Percentiles rank a stretch among this genome's conserved stretches.
Evolutionary conservation across 1,139 yeast species (phyloP).

Genomic region (Blastobotrys elegans): DNA sequence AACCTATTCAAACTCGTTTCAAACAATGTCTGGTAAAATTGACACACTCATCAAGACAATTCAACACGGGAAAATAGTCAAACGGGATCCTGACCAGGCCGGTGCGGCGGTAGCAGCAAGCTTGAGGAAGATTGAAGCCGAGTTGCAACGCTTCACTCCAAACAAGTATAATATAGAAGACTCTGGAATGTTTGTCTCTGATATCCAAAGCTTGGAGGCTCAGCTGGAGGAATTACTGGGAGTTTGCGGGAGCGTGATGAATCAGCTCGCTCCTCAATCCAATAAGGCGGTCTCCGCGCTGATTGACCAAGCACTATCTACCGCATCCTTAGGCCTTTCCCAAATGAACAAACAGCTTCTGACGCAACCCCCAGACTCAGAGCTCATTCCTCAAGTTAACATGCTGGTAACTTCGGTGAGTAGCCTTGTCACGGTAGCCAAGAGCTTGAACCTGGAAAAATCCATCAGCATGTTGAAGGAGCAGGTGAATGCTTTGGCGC

Average conservation of each 20-base stretch:
- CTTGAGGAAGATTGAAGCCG: background rate
- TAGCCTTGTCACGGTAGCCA: background rate
- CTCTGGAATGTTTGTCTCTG: background rate
- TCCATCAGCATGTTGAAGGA: background rate
- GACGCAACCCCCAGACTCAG: background rate
- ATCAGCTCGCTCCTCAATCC: background rate
- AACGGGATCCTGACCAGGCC: background rate
- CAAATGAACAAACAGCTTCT: background rate
- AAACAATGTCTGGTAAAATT: conserved; percentile 1
- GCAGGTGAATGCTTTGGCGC: conserved; percentile 1
- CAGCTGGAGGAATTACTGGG: background rate
- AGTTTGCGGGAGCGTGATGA: background rate
- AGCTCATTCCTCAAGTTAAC: conserved; percentile 3
- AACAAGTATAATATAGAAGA: background rate
- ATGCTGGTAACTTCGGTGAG: background rate
- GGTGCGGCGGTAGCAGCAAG: background rate
- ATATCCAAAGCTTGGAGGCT: background rate
- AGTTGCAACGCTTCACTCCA: background rate
- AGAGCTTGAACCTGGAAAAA: background rate
- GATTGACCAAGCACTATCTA: background rate
- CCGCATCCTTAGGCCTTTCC: background rate
- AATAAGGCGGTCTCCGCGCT: background rate
- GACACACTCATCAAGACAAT: background rate
- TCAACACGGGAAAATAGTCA: background rate
- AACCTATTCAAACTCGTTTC: background rate